Evolutionary conservation across 1,284 basidiomycete species (phyloP).

Genomic region (Microbotryomycetes sp.): DNA sequence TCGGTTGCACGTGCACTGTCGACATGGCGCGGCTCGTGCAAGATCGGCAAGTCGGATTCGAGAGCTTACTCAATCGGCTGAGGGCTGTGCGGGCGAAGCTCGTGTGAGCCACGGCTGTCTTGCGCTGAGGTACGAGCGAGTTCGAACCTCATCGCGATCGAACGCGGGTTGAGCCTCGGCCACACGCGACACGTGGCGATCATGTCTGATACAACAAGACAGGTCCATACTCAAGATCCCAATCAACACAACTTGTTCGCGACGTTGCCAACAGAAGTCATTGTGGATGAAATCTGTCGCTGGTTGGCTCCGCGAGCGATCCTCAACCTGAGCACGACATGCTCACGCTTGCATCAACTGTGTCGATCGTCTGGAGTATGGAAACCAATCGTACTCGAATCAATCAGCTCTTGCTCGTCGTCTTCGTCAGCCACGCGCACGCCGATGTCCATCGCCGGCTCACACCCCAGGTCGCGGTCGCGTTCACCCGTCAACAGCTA

Average conservation of each 20-base stretch:
- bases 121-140: not conserved
- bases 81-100: constrained; percentile 1
- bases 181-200: too few species aligned
- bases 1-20: constrained; percentile 12
- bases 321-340: constrained; percentile 6
- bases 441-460: too few species aligned
- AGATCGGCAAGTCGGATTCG: not conserved
- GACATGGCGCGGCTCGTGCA: too few species aligned
- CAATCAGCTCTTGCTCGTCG: constrained; percentile 1
- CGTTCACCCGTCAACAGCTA: not conserved
- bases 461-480: not conserved
- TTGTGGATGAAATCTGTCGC: constrained; percentile 2
- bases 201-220: too few species aligned
- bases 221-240: too few species aligned
- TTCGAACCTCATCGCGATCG: not conserved
- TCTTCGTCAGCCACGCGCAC: not conserved
- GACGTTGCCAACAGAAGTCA: constrained; percentile 25
- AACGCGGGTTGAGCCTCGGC: not conserved
- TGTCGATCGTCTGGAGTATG: constrained; percentile 8
- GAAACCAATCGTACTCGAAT: constrained; percentile 1
- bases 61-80: constrained; percentile 10
- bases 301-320: constrained; percentile 15
- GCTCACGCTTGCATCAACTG: not conserved
- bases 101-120: not conserved
- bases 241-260: not conserved